Percentiles rank a stretch among this genome's conserved stretches.
These are phyloP conservation scores for Picochlorum sp. DNA, from an alignment of 139 green algal genomes.

Conservation along the genomic window DNA sequence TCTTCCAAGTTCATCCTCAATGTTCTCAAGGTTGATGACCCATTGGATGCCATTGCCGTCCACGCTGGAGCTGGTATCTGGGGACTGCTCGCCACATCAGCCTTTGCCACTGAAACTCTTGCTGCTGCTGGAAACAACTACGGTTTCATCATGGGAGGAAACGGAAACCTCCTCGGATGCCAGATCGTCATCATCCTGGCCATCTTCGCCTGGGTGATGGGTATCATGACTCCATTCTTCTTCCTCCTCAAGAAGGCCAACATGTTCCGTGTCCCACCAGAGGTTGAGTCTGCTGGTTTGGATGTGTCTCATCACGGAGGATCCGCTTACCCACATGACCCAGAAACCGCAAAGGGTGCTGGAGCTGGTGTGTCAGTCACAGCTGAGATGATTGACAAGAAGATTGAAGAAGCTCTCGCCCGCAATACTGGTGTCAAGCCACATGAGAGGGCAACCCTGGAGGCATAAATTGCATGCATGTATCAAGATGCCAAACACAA, in stretches of 20 bases:
- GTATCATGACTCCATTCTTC: constrained; percentile 61
- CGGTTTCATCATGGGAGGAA: constrained; percentile 53
- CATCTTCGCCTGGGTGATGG: constrained; percentile 51
- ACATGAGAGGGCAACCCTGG: not conserved
- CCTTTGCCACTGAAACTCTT: constrained; percentile 44
- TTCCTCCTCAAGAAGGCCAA: constrained; percentile 53
- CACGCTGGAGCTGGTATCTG: constrained; percentile 59
- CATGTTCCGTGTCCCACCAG: constrained; percentile 48
- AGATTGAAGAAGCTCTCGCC: constrained; percentile 29
- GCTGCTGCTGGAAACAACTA: constrained; percentile 41
- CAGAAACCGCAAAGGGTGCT: not conserved
- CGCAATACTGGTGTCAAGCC: too few relatives aligned
- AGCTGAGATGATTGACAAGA: constrained; percentile 28
- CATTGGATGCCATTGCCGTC: constrained; percentile 67
- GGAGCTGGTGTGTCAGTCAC: constrained; percentile 11
- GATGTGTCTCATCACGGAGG: constrained; percentile 61
- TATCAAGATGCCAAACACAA: constrained; percentile 2
- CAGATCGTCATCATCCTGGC: constrained; percentile 51
- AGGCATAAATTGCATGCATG: constrained; percentile 1
- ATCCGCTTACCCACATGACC: constrained; percentile 30
- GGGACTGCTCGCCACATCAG: constrained; percentile 43
- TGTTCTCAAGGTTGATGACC: constrained; percentile 59
- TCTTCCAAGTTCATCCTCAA: constrained; percentile 32
- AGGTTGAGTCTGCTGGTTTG: constrained; percentile 59
- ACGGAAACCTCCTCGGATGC: constrained; percentile 39